Percentiles rank a stretch among this genome's conserved stretches.
phyloP scores from a whole-genome alignment of 2,329 filamentous ascomycete genomes.

The Apiospora koreana region DNA sequence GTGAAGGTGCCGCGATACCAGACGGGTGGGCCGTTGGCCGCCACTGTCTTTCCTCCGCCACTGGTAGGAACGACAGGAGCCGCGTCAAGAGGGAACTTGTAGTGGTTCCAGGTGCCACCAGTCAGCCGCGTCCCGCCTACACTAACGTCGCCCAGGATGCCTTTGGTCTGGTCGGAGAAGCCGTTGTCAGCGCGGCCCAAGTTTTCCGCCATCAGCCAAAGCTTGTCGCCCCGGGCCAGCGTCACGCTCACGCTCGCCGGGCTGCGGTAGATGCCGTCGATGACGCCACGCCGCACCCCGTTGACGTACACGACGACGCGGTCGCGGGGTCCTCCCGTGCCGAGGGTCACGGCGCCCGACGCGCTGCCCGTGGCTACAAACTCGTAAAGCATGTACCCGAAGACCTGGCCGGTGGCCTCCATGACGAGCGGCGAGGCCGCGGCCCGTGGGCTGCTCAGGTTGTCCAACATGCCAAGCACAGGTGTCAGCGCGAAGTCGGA shows the following conservation, averaged over 20 bases:
- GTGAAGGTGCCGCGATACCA: constrained; percentile 34
- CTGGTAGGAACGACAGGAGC: constrained; percentile 19
- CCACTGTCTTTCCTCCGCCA: neutral
- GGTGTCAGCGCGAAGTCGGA: constrained; percentile 40
- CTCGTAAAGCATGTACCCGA: constrained; percentile 46
- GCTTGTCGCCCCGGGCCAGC: constrained; percentile 39
- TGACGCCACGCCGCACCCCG: constrained; percentile 39
- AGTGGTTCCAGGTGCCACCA: constrained; percentile 38
- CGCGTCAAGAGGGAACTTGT: constrained; percentile 36
- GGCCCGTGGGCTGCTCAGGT: constrained; percentile 23
- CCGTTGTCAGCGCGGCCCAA: constrained; percentile 47
- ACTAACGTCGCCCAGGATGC: constrained; percentile 44
- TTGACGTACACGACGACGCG: constrained; percentile 51
- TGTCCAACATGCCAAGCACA: constrained; percentile 38
- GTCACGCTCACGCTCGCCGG: constrained; percentile 37
- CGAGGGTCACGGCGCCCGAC: constrained; percentile 38
- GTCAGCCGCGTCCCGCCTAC: constrained; percentile 34
- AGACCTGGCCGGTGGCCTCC: constrained; percentile 46
- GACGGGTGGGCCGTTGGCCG: constrained; percentile 24
- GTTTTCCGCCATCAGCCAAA: constrained; percentile 50
- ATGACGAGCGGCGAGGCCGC: constrained; percentile 39
- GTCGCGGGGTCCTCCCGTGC: constrained; percentile 40
- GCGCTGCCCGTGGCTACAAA: constrained; percentile 29
- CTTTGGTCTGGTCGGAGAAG: constrained; percentile 47
- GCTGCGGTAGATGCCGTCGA: constrained; percentile 46